Base-by-base conservation (phyloP, 345 rosid genomes). In the Bruguiera gymnorhiza region DNA sequence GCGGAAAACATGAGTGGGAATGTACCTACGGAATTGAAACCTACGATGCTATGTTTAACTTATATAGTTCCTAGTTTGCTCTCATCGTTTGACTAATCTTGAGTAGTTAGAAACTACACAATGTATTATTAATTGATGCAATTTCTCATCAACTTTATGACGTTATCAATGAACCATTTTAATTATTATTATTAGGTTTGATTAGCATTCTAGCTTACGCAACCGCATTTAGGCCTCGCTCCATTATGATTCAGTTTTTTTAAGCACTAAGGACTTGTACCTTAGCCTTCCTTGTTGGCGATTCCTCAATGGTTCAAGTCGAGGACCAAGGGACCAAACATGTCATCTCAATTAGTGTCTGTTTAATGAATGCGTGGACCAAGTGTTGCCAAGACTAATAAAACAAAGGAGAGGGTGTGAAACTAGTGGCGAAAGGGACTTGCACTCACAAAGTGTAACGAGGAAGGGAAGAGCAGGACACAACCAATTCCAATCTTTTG, bases 221-320 rank as follows among this genome's bases (percentile, higher is more conserved):
- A 76, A 76, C 57, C 55, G 4, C 50, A 26, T 65, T 50, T 23
- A 30, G 52, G 52, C 18, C 66, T 59, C 31, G 62, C 71, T 66
- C 57, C 26, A 66, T 70, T 65, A 61, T 71, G 31, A 6, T 53
- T 27, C 29, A 27, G 29, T 27, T 27, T 39, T 11, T 24, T 6
- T 16, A 59, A 67, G 54, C 63, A 39, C 26, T 27, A 59, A 23
- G 71, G 5, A 61, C 1, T 24, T 67, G 51, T 39, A 72, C 69
- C 79, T 51, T 71, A 64, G 70, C 74, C 79, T 62, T 73, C 74
- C 79, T 62, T 73, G 69, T 74, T 71, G 80, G 74, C 66, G 79
- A 85, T 79, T 77, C 89, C 74, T 67, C 56, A 30, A 56, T 62
- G 68, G 77, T 75, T 70, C 31, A 60, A 34, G 6, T 3, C n/a